phyloP scores from a whole-genome alignment of 2,329 filamentous ascomycete species.

The Tolypocladium pustulatum region DNA sequence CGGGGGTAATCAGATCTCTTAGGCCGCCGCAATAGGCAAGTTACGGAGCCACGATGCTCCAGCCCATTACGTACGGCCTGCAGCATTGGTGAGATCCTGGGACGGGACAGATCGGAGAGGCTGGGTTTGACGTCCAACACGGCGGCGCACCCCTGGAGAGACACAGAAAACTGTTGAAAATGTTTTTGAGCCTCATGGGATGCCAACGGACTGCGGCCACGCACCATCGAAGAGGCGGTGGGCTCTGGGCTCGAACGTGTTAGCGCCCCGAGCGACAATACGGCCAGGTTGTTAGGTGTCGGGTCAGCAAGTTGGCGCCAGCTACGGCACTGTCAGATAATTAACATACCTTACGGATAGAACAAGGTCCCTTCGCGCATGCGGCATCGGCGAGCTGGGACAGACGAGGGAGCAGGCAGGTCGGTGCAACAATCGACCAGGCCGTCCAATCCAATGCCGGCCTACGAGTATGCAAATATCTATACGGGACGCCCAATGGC shows the following conservation, averaged over 20 bases:
- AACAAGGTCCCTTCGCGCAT: neutral
- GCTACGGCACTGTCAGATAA: neutral
- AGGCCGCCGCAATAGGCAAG: constrained; percentile 2
- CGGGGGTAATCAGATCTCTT: constrained; percentile 8
- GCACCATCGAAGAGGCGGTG: neutral
- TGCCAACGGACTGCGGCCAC: neutral
- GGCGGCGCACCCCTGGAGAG: neutral
- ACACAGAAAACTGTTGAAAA: neutral
- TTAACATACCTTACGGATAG: too few relatives aligned
- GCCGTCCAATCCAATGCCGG: neutral
- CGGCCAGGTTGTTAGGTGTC: neutral
- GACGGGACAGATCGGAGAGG: constrained; percentile 1
- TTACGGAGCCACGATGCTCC: neutral
- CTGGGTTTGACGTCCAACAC: neutral
- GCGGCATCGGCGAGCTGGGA: neutral
- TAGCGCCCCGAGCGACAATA: neutral
- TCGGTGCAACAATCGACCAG: too few relatives aligned
- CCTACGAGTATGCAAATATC: too few relatives aligned
- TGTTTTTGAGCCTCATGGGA: neutral
- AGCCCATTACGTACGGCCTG: constrained; percentile 9
- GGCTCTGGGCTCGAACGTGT: neutral
- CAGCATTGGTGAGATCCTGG: constrained; percentile 5
- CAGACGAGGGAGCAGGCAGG: neutral
- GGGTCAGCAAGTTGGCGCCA: neutral
- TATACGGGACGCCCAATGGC: neutral